Percentiles rank a stretch among this genome's conserved stretches.
Conservation (phyloP, 1,284 basidiomycete species). For the Ustilago xerochloae region DNA sequence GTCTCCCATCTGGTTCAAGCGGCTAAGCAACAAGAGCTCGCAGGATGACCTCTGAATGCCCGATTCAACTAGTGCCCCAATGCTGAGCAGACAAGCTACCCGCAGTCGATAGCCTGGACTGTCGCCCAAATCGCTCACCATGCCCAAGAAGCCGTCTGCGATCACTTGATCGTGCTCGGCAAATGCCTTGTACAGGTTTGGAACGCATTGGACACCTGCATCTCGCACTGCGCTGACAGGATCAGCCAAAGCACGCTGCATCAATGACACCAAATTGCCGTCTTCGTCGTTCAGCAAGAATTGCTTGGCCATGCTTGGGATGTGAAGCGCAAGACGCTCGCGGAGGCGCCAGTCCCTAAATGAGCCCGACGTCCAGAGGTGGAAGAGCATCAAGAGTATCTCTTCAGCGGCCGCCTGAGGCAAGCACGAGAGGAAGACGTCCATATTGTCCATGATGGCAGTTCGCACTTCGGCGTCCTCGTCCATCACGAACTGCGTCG, state of each 20-base stretch:
- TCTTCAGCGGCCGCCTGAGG: slow-evolving; percentile 72
- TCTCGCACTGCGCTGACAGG: slow-evolving; percentile 85
- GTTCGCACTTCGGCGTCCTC: slow-evolving; percentile 76
- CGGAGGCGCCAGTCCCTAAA: slow-evolving; percentile 86
- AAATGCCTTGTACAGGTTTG: slow-evolving; percentile 53
- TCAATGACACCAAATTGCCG: slow-evolving; percentile 70
- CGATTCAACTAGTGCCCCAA: slow-evolving; percentile 51
- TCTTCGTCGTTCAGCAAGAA: slow-evolving; percentile 67
- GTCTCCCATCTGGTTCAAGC: slow-evolving; percentile 77
- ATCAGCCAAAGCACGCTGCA: slow-evolving; percentile 80
- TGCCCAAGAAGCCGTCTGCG: slow-evolving; percentile 63
- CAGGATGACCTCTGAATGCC: slow-evolving; percentile 68
- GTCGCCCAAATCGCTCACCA: slow-evolving; percentile 62
- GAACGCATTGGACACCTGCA: slow-evolving; percentile 76
- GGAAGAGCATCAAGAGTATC: slow-evolving; percentile 74
- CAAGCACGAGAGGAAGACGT: slow-evolving; percentile 72
- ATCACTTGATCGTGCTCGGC: slow-evolving; percentile 55
- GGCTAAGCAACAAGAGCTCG: slow-evolving; percentile 75
- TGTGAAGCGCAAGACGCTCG: slow-evolving; percentile 76
- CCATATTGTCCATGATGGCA: slow-evolving; percentile 70
- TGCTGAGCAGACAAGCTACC: slow-evolving; percentile 57
- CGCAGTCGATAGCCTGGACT: slow-evolving; percentile 62
- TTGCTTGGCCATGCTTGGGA: slow-evolving; percentile 72
- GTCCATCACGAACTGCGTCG: slow-evolving; percentile 74
- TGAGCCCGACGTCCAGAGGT: slow-evolving; percentile 75